Percentiles rank a stretch among this genome's conserved stretches.
Evolutionary conservation across 768 basidiomycete genomes (phyloP).

Genomic region (Termitomyces sp.): DNA sequence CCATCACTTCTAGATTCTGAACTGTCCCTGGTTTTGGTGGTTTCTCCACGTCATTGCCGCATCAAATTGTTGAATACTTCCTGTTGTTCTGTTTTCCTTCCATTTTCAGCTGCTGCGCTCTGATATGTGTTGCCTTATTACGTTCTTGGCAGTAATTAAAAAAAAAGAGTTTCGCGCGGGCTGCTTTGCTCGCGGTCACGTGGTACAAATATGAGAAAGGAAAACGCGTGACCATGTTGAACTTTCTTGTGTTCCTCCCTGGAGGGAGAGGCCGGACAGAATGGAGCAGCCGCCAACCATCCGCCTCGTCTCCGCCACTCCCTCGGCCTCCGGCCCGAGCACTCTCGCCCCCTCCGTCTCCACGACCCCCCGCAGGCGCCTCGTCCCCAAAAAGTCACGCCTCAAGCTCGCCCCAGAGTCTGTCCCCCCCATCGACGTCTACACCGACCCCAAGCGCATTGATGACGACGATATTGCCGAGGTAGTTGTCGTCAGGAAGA

Average conservation of each 20-base stretch:
- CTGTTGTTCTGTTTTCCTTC: no score
- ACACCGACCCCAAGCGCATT: slow-evolving; percentile 45
- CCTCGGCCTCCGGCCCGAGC: slow-evolving; percentile 38
- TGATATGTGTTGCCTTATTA: no score
- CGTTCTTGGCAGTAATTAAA: no score
- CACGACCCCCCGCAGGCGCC: slow-evolving; percentile 29
- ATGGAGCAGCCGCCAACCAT: slow-evolving; percentile 46
- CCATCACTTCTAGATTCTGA: no score
- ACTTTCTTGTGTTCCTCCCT: not conserved
- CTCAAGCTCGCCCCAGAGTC: slow-evolving; percentile 33
- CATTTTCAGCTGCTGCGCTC: no score
- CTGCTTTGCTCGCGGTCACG: not conserved
- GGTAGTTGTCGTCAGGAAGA: slow-evolving; percentile 72
- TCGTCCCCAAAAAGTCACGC: slow-evolving; percentile 73
- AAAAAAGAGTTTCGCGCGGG: no score
- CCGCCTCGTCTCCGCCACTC: slow-evolving; percentile 63
- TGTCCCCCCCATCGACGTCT: slow-evolving; percentile 47
- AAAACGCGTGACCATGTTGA: not conserved
- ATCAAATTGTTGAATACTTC: no score
- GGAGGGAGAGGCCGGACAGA: not conserved
- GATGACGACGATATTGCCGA: slow-evolving; percentile 60
- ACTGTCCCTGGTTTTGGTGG: no score
- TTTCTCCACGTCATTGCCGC: no score
- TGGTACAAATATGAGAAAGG: not conserved
- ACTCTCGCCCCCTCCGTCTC: slow-evolving; percentile 21